phyloP scores from a whole-genome alignment of 345 rosid genomes.

The Cardiospermum halicacabum region DNA sequence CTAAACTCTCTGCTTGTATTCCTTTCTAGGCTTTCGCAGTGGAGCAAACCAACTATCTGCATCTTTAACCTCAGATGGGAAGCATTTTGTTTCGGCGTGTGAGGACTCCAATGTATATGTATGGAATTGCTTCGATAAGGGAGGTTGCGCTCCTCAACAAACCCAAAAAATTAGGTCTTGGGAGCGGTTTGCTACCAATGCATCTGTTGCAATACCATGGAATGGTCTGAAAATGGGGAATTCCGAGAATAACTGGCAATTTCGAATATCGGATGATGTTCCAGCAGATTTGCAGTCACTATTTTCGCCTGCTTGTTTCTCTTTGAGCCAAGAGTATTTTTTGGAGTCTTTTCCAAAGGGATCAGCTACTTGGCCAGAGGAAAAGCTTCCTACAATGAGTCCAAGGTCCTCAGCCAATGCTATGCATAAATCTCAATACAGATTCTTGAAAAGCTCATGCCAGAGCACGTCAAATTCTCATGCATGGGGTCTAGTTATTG shows the following conservation, averaged over 20 bases:
- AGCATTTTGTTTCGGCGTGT: constrained; percentile 74
- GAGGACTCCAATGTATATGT: constrained; percentile 74
- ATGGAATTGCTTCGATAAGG: constrained; percentile 54
- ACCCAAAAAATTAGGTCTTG: constrained; percentile 48
- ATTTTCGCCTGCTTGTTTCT: constrained; percentile 47
- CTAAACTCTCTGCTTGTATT: constrained; percentile 9
- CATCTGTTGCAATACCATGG: constrained; percentile 82
- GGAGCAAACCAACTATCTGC: constrained; percentile 62
- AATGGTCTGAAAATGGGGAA: constrained; percentile 41
- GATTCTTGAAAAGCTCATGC: constrained; percentile 62
- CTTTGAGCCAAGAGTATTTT: constrained; percentile 50
- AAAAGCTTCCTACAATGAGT: constrained; percentile 59
- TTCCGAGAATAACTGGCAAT: constrained; percentile 22
- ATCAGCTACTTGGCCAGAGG: constrained; percentile 96
- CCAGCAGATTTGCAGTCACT: constrained; percentile 34
- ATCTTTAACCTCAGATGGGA: constrained; percentile 69
- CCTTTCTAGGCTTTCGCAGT: constrained; percentile 41
- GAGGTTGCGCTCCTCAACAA: constrained; percentile 29
- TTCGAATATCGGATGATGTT: constrained; percentile 14
- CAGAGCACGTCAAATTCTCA: constrained; percentile 61
- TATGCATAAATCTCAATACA: constrained; percentile 59
- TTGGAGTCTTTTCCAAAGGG: constrained; percentile 74
- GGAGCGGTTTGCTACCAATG: constrained; percentile 72
- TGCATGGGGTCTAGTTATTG: constrained; percentile 87
- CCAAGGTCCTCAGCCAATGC: constrained; percentile 32